These are phyloP conservation scores for Sclerotinia glacialis DNA, from an alignment of 2,329 filamentous ascomycete genomes.

Conservation along the genomic window DNA sequence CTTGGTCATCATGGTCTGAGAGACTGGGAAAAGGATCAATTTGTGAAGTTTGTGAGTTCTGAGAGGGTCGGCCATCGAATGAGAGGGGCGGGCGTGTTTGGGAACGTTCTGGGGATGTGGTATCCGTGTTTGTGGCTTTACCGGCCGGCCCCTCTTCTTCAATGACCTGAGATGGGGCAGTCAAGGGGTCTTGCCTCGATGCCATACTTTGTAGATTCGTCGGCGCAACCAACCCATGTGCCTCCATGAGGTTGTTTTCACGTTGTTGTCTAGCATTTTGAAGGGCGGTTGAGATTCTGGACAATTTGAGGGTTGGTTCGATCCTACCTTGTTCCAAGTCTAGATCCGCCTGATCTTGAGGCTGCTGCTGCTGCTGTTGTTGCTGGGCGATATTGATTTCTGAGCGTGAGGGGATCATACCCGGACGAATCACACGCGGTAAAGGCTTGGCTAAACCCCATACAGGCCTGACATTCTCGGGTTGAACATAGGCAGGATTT, in stretches of 20 bases:
- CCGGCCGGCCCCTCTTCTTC: slow-evolving; percentile 22
- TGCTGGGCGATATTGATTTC: slow-evolving; percentile 40
- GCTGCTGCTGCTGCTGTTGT: slow-evolving; percentile 38
- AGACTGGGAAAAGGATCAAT: slow-evolving; percentile 21
- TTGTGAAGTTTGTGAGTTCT: neutral
- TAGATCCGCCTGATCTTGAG: slow-evolving; percentile 41
- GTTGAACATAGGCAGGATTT: slow-evolving; percentile 54
- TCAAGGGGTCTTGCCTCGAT: slow-evolving; percentile 18
- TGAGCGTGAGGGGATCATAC: slow-evolving; percentile 49
- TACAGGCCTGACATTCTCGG: slow-evolving; percentile 48
- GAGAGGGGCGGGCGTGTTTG: slow-evolving; percentile 11
- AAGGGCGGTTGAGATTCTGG: slow-evolving; percentile 29
- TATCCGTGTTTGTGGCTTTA: neutral
- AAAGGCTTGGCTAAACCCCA: slow-evolving; percentile 54
- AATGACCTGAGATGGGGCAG: slow-evolving; percentile 24
- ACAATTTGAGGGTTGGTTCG: slow-evolving; percentile 35
- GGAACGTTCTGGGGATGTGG: neutral
- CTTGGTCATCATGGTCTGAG: slow-evolving; percentile 26
- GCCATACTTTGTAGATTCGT: slow-evolving; percentile 12
- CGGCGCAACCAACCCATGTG: slow-evolving; percentile 20
- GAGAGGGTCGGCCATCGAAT: slow-evolving; percentile 6
- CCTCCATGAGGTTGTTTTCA: slow-evolving; percentile 27
- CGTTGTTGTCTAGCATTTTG: slow-evolving; percentile 30
- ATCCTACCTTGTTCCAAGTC: slow-evolving; percentile 46
- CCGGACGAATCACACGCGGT: slow-evolving; percentile 51